These are phyloP conservation scores for Metschnikowia kofuensis DNA, from an alignment of 805 yeast species.

Conservation along the genomic window DNA sequence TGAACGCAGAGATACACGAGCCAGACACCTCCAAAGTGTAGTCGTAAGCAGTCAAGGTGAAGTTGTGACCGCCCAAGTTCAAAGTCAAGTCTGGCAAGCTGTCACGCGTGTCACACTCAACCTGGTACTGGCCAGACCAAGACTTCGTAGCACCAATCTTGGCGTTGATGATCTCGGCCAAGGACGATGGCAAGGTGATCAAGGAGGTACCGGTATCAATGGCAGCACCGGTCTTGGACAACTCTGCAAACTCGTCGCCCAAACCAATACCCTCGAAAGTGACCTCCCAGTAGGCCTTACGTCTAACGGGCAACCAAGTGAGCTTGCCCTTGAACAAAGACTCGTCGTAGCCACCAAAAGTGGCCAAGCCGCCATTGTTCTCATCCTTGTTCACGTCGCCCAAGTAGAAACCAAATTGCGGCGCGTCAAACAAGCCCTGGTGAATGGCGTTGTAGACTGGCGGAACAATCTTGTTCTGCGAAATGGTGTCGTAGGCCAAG, in stretches of 20 bases:
- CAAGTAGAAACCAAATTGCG: conserved; percentile 85
- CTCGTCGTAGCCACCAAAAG: conserved; percentile 92
- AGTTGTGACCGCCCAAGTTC: conserved; percentile 85
- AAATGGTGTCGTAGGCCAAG: conserved; percentile 86
- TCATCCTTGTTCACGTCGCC: conserved; percentile 71
- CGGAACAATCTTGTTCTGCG: conserved; percentile 87
- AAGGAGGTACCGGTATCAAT: conserved; percentile 98
- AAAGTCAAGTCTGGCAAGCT: conserved; percentile 88
- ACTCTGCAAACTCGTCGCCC: conserved; percentile 87
- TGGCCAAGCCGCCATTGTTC: conserved; percentile 82
- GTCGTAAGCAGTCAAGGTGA: conserved; percentile 84
- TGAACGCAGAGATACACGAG: conserved; percentile 92
- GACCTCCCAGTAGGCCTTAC: conserved; percentile 99
- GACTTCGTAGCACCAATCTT: conserved; percentile 96
- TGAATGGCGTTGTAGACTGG: conserved; percentile 89
- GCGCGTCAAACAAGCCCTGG: conserved; percentile 76
- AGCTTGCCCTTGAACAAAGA: conserved; percentile 75
- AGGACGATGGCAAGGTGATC: conserved; percentile 89
- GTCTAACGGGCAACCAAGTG: conserved; percentile 95
- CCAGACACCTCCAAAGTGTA: conserved; percentile 94
- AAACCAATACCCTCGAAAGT: conserved; percentile 84
- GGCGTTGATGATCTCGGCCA: conserved; percentile 92
- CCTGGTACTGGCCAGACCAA: conserved; percentile 95
- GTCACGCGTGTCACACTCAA: conserved; percentile 86
- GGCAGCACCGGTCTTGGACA: conserved; percentile 88